A percentile compares a stretch with the other conserved stretches of the same genome.
Conservation (phyloP, 2,329 filamentous ascomycete genomes). For the Aspergillus luchuensis region DNA sequence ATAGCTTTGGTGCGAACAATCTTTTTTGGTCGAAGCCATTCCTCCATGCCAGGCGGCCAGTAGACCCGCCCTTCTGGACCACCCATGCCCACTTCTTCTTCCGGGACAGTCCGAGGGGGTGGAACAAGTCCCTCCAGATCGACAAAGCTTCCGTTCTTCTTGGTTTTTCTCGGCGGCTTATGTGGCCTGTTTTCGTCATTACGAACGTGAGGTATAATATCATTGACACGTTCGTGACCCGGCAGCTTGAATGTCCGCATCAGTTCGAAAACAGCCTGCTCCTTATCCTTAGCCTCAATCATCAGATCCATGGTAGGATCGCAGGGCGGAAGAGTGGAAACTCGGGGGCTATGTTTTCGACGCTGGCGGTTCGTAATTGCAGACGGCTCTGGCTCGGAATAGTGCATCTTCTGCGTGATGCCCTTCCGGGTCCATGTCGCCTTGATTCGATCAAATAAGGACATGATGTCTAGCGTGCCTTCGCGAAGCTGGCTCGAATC, state of each 20-base stretch:
- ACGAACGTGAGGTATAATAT: conserved; percentile 75
- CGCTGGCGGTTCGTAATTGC: conserved; percentile 77
- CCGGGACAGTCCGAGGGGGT: conserved; percentile 54
- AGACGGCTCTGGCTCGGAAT: conserved; percentile 76
- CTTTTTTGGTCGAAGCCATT: conserved; percentile 84
- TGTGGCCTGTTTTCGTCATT: conserved; percentile 70
- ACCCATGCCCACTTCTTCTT: conserved; percentile 81
- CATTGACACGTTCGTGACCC: conserved; percentile 72
- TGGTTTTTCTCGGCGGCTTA: conserved; percentile 51
- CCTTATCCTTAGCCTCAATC: conserved; percentile 98
- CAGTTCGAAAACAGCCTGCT: conserved; percentile 91
- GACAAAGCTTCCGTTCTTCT: conserved; percentile 45
- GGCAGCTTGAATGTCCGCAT: conserved; percentile 87
- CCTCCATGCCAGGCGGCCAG: conserved; percentile 87
- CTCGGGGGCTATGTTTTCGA: conserved; percentile 81
- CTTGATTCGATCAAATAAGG: conserved; percentile 73
- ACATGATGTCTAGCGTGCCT: conserved; percentile 78
- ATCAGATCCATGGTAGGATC: conserved; percentile 87
- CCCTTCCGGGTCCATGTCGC: conserved; percentile 81
- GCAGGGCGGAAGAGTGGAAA: conserved; percentile 79
- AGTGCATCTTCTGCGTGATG: conserved; percentile 96
- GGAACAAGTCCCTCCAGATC: conserved; percentile 48
- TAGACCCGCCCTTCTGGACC: conserved; percentile 80
- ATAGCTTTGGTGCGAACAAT: conserved; percentile 34
- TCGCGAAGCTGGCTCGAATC: conserved; percentile 72